phyloP scores from a whole-genome alignment of 2,329 filamentous ascomycete species.

The Chrysosporium keratinophilum region DNA sequence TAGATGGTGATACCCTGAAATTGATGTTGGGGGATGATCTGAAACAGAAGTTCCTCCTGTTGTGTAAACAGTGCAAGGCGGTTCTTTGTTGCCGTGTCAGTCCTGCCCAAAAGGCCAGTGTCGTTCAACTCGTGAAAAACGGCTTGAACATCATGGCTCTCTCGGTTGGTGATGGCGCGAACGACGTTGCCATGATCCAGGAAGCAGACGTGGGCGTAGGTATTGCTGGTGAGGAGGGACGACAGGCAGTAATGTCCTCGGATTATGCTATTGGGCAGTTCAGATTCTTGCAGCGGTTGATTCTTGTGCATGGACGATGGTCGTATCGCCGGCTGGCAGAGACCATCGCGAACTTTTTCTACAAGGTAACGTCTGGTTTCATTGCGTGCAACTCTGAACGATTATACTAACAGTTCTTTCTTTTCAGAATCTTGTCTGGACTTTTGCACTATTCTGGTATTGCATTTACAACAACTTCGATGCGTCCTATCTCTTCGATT shows the following conservation, averaged over 20 bases:
- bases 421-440: conserved; percentile 83
- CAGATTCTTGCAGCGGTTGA: conserved; percentile 70
- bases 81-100: conserved; percentile 96
- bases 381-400: background rate
- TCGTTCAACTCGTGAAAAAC: conserved; percentile 89
- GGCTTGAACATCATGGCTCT: conserved; percentile 94
- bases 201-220: conserved; percentile 94
- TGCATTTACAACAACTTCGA: conserved; percentile 94
- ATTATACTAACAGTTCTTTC: conserved; percentile 21
- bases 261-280: conserved; percentile 95
- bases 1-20: conserved; percentile 88
- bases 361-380: conserved; percentile 55
- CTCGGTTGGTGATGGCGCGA: conserved; percentile 85
- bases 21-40: conserved; percentile 71
- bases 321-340: conserved; percentile 91
- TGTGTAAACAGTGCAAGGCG: conserved; percentile 95
- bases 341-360: conserved; percentile 97
- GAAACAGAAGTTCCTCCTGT: conserved; percentile 82
- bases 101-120: conserved; percentile 92
- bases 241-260: conserved; percentile 90
- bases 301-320: conserved; percentile 87
- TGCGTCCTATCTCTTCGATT: conserved; percentile 93
- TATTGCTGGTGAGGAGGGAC: conserved; percentile 84
- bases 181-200: conserved; percentile 96
- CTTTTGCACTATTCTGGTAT: conserved; percentile 93